Conservation (phyloP, 768 basidiomycete species). For the Leccinum barrowsii region DNA sequence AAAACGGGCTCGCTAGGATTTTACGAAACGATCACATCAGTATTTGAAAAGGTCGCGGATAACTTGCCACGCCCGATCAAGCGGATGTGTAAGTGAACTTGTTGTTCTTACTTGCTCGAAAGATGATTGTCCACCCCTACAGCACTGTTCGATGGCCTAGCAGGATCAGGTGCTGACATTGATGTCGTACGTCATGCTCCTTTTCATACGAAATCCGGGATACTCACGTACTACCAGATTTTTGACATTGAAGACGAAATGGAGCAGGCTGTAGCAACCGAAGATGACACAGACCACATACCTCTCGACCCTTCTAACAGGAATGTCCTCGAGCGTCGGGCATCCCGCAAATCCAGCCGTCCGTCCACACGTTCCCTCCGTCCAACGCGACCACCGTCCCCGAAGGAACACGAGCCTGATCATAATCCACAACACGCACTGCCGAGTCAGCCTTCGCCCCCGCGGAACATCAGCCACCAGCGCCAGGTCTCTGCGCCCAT, state of each 20-base stretch:
- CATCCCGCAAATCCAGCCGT: slow-evolving; percentile 31
- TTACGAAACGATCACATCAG: slow-evolving; percentile 65
- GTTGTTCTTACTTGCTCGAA: not conserved
- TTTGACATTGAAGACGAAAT: slow-evolving; percentile 75
- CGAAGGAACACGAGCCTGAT: slow-evolving; percentile 17
- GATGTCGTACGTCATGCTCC: slow-evolving; percentile 50
- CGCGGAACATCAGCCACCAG: slow-evolving; percentile 1
- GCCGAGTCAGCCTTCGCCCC: slow-evolving; percentile 7
- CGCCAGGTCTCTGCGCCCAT: slow-evolving; percentile 16
- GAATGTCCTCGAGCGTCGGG: slow-evolving; percentile 24
- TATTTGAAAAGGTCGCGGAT: slow-evolving; percentile 69
- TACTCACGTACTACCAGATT: slow-evolving; percentile 41
- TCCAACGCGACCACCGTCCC: slow-evolving; percentile 15
- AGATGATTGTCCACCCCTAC: not conserved
- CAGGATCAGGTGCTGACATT: slow-evolving; percentile 70
- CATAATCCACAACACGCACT: slow-evolving; percentile 1
- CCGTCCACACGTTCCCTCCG: slow-evolving; percentile 31
- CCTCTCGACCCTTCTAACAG: slow-evolving; percentile 12
- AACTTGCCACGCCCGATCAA: slow-evolving; percentile 73
- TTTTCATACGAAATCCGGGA: not conserved
- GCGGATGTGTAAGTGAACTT: slow-evolving; percentile 57
- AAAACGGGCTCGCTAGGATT: slow-evolving; percentile 59
- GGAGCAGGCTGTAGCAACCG: slow-evolving; percentile 2
- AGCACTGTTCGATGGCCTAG: slow-evolving; percentile 80
- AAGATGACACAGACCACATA: slow-evolving; percentile 7